These are phyloP conservation scores for Sechiopsis laciniata DNA, from an alignment of 306 rosid species.

Conservation along the genomic window DNA sequence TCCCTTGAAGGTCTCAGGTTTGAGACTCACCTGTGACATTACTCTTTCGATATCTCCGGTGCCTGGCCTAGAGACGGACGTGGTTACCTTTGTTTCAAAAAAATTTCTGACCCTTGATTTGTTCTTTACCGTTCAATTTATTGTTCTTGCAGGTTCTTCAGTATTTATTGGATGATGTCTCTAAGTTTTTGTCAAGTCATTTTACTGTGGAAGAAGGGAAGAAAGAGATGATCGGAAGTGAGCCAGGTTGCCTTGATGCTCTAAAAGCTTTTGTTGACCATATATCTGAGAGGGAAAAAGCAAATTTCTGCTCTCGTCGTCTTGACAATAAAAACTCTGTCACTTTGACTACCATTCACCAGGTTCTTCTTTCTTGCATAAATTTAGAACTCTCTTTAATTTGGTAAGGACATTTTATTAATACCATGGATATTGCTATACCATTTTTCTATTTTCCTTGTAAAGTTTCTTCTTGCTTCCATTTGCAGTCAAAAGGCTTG, in stretches of 20 bases:
- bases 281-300: slow-evolving; percentile 71
- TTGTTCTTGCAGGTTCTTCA: slow-evolving; percentile 68
- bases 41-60: no score
- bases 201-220: slow-evolving; percentile 38
- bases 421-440: not conserved
- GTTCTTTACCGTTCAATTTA: not conserved
- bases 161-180: slow-evolving; percentile 77
- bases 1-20: no score
- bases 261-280: slow-evolving; percentile 61
- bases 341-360: slow-evolving; percentile 91
- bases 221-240: slow-evolving; percentile 32
- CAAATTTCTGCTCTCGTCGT: slow-evolving; percentile 61
- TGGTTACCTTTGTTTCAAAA: no score
- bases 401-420: not conserved
- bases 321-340: slow-evolving; percentile 67
- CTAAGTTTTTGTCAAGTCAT: slow-evolving; percentile 63
- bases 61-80: no score
- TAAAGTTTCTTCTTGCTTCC: slow-evolving; percentile 12
- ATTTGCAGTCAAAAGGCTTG: slow-evolving; percentile 85
- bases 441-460: slow-evolving; percentile 11
- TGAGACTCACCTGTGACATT: no score
- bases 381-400: not conserved
- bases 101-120: slow-evolving; percentile 16
- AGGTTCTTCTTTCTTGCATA: slow-evolving; percentile 38
- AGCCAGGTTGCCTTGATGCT: slow-evolving; percentile 50